A percentile compares a stretch with the other conserved stretches of the same genome.
phyloP scores from a whole-genome alignment of 2,329 filamentous ascomycete genomes.

The Pseudogymnoascus pannorum region DNA sequence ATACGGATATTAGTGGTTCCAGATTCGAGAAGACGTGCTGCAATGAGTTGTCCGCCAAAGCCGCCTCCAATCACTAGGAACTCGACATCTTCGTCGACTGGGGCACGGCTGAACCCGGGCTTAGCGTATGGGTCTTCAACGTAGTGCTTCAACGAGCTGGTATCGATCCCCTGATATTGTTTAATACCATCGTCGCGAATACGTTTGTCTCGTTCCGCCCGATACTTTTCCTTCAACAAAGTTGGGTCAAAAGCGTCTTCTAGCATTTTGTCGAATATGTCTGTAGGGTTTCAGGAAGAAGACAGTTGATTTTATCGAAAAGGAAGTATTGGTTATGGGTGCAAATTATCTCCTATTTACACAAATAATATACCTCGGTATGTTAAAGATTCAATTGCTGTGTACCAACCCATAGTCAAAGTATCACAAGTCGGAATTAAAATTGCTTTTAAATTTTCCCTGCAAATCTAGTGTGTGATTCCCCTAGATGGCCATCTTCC shows the following conservation, averaged over 20 bases:
- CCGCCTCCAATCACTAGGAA: background rate
- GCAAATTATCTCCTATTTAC: background rate
- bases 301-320: background rate
- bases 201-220: constrained; percentile 13
- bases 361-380: background rate
- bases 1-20: constrained; percentile 32
- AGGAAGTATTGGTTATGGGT: background rate
- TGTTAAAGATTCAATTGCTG: background rate
- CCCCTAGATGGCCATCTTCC: background rate
- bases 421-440: background rate
- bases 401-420: background rate
- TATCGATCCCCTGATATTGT: constrained; percentile 12
- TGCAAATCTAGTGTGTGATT: background rate
- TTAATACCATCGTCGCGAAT: constrained; percentile 11
- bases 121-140: constrained; percentile 13
- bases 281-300: background rate
- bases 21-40: constrained; percentile 13
- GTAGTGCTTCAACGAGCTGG: constrained; percentile 11
- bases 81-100: background rate
- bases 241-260: background rate
- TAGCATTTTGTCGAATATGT: background rate
- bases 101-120: background rate
- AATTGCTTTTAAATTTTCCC: background rate
- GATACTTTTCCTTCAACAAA: constrained; percentile 3
- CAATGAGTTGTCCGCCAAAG: constrained; percentile 7